Evolutionary conservation across 208 protist genomes (phyloP).

Genomic region (Trypanosoma platydactyli): DNA sequence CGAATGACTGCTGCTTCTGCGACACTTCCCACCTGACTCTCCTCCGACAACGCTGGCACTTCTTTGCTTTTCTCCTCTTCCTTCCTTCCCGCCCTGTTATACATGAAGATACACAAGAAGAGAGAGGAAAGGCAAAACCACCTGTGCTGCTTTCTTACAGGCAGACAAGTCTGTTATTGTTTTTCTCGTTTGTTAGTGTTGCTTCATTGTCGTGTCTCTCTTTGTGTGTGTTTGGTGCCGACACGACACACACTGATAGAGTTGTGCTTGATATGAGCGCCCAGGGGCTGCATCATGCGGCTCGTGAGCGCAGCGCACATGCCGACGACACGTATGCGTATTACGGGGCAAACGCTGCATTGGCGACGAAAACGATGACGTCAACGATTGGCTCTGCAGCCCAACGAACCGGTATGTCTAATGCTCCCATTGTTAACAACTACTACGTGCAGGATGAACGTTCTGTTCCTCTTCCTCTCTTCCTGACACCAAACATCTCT

Average conservation of each 20-base stretch:
- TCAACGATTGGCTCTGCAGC: no score
- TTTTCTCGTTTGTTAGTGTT: background rate
- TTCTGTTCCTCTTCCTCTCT: background rate
- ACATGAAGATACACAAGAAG: no score
- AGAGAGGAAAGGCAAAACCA: no score
- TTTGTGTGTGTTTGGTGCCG: background rate
- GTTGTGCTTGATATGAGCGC: no score
- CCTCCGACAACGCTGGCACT: no score
- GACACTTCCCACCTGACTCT: background rate
- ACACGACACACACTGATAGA: background rate
- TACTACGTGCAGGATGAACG: conserved; percentile 12
- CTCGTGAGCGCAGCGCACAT: no score
- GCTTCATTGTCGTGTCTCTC: background rate
- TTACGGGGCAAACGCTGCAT: no score
- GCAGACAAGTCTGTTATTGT: background rate
- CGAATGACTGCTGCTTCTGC: no score
- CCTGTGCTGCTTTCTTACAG: no score
- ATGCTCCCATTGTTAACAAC: conserved; percentile 14
- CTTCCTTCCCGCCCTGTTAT: background rate
- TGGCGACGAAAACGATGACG: no score
- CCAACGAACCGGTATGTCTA: background rate
- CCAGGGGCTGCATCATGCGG: no score
- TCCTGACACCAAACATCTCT: conserved; percentile 20
- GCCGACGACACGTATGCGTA: no score
- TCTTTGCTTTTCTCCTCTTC: background rate